These are phyloP conservation scores for Diphasiastrum complanatum DNA, from an alignment of 83 land plant genomes.

Conservation along the genomic window DNA sequence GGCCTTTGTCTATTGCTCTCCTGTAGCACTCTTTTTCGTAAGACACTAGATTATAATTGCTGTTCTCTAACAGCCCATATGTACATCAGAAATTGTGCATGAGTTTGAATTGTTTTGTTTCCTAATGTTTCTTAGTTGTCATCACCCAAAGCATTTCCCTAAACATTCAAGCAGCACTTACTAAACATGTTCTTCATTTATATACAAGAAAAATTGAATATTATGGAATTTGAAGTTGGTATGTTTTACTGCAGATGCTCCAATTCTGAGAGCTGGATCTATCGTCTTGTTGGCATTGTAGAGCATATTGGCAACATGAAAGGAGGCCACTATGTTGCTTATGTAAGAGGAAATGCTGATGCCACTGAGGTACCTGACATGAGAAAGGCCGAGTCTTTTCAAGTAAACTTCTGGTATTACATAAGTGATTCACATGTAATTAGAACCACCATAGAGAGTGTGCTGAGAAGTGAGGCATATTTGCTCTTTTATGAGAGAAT, in stretches of 20 bases:
- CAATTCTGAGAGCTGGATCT: conserved; percentile 34
- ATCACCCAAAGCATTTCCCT: too few relatives aligned
- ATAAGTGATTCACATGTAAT: conserved; percentile 71
- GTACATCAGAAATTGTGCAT: too few relatives aligned
- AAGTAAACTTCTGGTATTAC: conserved; percentile 50
- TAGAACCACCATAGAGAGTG: conserved; percentile 48
- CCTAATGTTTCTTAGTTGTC: too few relatives aligned
- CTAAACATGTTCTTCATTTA: too few relatives aligned
- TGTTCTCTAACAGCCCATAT: too few relatives aligned
- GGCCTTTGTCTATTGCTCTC: too few relatives aligned
- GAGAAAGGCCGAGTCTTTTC: conserved; percentile 4
- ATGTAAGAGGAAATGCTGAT: conserved; percentile 46
- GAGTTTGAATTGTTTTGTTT: too few relatives aligned
- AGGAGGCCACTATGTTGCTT: conserved; percentile 92
- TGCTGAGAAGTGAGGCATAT: conserved; percentile 84
- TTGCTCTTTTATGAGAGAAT: conserved; percentile 76
- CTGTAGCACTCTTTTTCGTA: too few relatives aligned
- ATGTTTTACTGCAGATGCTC: conserved; percentile 38
- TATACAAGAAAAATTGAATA: too few relatives aligned
- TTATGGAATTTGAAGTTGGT: too few relatives aligned
- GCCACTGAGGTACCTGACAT: conserved; percentile 2
- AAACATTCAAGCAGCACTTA: too few relatives aligned
- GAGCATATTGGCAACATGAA: conserved; percentile 91
- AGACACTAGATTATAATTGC: too few relatives aligned
- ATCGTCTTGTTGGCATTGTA: conserved; percentile 70